Conservation (phyloP, 768 basidiomycete genomes). For the Termitomyces sp. region DNA sequence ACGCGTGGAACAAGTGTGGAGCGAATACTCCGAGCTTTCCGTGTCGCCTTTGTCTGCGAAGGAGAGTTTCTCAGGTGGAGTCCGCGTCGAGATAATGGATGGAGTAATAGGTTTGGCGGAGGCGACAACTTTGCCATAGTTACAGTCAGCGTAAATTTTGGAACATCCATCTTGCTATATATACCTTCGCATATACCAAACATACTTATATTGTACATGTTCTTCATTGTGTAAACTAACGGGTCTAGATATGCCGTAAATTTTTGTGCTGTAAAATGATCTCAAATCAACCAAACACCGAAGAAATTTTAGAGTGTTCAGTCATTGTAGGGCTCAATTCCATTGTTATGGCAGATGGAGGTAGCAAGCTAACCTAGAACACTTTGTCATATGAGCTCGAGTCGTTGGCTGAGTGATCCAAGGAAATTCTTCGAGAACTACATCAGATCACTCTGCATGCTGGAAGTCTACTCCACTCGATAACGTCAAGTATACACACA, state of each 20-base stretch:
- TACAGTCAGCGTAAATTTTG: background rate
- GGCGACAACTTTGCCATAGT: slow-evolving; percentile 17
- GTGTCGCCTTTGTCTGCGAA: slow-evolving; percentile 72
- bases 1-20: slow-evolving; percentile 70
- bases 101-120: slow-evolving; percentile 52
- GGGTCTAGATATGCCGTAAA: background rate
- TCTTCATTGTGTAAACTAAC: background rate
- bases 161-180: slow-evolving; percentile 3
- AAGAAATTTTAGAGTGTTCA: background rate
- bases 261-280: background rate
- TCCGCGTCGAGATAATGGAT: slow-evolving; percentile 58
- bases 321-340: background rate
- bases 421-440: too few relatives aligned
- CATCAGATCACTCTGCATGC: background rate
- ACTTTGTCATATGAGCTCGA: background rate
- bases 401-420: background rate
- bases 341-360: background rate
- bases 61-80: slow-evolving; percentile 68
- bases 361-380: background rate
- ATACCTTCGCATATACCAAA: slow-evolving; percentile 6
- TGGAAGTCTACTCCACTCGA: background rate
- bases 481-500: background rate
- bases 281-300: too few relatives aligned
- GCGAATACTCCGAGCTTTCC: slow-evolving; percentile 51
- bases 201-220: background rate